Percentiles rank a stretch among this genome's conserved stretches.
Evolutionary conservation across 257 asterid species (phyloP).

Genomic region (Lithospermum erythrorhizon): DNA sequence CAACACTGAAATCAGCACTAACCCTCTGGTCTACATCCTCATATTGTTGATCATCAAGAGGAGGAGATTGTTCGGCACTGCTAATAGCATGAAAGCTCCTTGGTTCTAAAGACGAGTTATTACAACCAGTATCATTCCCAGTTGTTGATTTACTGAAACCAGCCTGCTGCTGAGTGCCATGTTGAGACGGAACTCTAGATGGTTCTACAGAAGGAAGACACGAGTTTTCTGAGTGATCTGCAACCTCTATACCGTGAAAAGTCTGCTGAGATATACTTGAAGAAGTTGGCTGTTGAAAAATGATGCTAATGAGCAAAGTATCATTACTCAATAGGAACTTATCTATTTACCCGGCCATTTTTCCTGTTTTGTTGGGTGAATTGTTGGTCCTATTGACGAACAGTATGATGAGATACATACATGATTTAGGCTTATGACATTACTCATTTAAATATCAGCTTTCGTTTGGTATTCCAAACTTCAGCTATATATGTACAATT

Average conservation of each 20-base stretch:
- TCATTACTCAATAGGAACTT: too few species aligned
- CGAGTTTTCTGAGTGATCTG: slow-evolving; percentile 26
- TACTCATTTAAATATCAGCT: not conserved
- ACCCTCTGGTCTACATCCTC: slow-evolving; percentile 46
- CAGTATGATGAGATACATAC: not conserved
- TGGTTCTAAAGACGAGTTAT: slow-evolving; percentile 3
- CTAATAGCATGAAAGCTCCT: not conserved
- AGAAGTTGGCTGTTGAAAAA: slow-evolving; percentile 16
- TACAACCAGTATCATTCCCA: slow-evolving; percentile 20
- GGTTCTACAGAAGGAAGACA: slow-evolving; percentile 21
- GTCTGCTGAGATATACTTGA: slow-evolving; percentile 32
- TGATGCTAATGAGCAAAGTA: not conserved
- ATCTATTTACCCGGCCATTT: not conserved
- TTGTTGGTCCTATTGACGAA: not conserved
- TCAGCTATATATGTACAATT: not conserved
- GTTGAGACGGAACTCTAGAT: slow-evolving; percentile 13
- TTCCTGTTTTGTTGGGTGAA: not conserved
- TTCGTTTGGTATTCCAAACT: not conserved
- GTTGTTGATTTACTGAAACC: slow-evolving; percentile 26
- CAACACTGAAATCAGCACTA: slow-evolving; percentile 36
- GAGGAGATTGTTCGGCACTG: slow-evolving; percentile 40
- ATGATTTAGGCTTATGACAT: not conserved
- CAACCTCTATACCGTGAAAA: slow-evolving; percentile 27
- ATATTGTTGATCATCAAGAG: slow-evolving; percentile 46
- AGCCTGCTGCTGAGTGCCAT: slow-evolving; percentile 22